Conservation (phyloP, 495 filamentous ascomycete genomes). For the Collariella sp. region DNA sequence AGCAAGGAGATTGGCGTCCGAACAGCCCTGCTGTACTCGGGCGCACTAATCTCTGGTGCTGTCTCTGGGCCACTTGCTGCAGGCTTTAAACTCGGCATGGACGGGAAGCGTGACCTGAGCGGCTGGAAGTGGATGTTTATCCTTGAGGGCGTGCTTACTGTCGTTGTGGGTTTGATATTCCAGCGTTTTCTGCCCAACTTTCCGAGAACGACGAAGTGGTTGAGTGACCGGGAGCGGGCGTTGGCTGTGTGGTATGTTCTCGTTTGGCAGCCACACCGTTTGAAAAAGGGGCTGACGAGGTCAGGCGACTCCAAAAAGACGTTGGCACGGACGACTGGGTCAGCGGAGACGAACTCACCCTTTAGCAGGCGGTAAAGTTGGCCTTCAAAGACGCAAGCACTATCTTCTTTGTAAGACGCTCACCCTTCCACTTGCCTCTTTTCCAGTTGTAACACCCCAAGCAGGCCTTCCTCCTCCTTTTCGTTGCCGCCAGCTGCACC, state of each 20-base stretch:
- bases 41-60: slow-evolving; percentile 53
- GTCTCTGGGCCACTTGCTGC: slow-evolving; percentile 58
- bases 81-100: slow-evolving; percentile 44
- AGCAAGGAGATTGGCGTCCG: slow-evolving; percentile 48
- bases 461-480: slow-evolving; percentile 57
- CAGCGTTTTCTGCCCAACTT: slow-evolving; percentile 68
- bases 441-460: background rate
- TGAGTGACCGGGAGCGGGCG: slow-evolving; percentile 56
- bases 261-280: too few relatives aligned
- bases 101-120: slow-evolving; percentile 34
- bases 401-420: slow-evolving; percentile 51
- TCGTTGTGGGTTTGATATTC: slow-evolving; percentile 38
- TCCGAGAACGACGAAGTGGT: slow-evolving; percentile 66
- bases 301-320: slow-evolving; percentile 57
- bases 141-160: slow-evolving; percentile 58
- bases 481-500: slow-evolving; percentile 61
- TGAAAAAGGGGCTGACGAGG: background rate
- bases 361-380: slow-evolving; percentile 59
- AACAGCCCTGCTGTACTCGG: slow-evolving; percentile 54
- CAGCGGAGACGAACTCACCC: slow-evolving; percentile 51
- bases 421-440: too few relatives aligned
- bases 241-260: slow-evolving; percentile 5
- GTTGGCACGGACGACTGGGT: slow-evolving; percentile 71
- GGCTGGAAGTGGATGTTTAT: slow-evolving; percentile 68
- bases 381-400: slow-evolving; percentile 65